These are phyloP conservation scores for Nicotiana rustica DNA, from an alignment of 305 asterid species.

Conservation along the genomic window DNA sequence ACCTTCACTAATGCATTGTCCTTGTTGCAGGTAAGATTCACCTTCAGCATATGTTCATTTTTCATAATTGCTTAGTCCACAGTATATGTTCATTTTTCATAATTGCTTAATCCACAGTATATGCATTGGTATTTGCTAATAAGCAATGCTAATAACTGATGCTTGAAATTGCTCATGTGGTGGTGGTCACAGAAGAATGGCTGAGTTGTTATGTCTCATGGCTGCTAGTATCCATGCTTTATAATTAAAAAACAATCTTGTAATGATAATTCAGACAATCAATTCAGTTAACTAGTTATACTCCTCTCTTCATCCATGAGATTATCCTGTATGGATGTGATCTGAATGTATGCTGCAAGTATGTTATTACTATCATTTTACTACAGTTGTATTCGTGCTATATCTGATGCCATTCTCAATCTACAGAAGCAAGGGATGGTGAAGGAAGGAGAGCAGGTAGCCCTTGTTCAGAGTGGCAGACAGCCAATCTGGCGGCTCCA, in stretches of 20 bases:
- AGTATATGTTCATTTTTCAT: conserved; percentile 5
- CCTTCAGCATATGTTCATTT: neutral
- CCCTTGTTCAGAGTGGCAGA: conserved; percentile 92
- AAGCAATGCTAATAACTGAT: neutral
- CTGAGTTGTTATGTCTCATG: conserved; percentile 1
- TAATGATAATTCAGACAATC: conserved; percentile 4
- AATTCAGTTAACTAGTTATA: conserved; percentile 27
- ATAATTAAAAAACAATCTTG: neutral
- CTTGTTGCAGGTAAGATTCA: conserved; percentile 63
- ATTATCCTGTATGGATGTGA: neutral
- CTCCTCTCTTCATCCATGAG: conserved; percentile 19
- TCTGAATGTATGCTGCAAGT: conserved; percentile 9
- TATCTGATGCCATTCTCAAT: conserved; percentile 20
- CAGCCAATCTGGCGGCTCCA: conserved; percentile 92
- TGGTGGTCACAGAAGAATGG: conserved; percentile 7
- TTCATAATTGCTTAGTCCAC: too few relatives aligned
- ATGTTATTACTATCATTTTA: neutral
- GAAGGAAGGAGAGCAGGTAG: conserved; percentile 89
- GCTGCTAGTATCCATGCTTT: neutral
- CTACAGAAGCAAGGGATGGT: conserved; percentile 90
- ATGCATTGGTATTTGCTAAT: neutral
- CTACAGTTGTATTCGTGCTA: neutral
- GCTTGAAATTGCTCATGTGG: neutral
- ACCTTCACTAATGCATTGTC: conserved; percentile 75
- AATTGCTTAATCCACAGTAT: conserved; percentile 16